Conservation (phyloP, 495 filamentous ascomycete genomes). For the Tuber magnatum region DNA sequence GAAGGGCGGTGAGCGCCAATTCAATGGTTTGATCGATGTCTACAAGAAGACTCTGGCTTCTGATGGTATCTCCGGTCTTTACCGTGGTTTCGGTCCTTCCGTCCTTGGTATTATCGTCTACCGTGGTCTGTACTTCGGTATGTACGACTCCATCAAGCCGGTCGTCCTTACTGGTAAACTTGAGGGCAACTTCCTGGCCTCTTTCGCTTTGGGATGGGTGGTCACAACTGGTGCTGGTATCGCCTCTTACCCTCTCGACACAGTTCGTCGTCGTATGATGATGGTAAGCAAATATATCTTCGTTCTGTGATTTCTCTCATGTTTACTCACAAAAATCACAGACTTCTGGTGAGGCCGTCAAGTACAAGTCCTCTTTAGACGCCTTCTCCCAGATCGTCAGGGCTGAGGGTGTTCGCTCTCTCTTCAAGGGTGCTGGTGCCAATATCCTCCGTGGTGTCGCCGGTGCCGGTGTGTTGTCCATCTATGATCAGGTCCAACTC, state of each 20-base stretch:
- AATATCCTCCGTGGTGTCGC: slow-evolving; percentile 99
- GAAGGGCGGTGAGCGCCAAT: slow-evolving; percentile 95
- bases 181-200: slow-evolving; percentile 97
- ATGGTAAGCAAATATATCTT: slow-evolving; percentile 57
- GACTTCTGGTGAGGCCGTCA: slow-evolving; percentile 81
- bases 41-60: slow-evolving; percentile 99
- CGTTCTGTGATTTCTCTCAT: background rate
- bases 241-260: slow-evolving; percentile 98
- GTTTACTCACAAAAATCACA: slow-evolving; percentile 17
- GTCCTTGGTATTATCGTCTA: slow-evolving; percentile 98
- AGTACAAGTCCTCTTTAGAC: slow-evolving; percentile 93
- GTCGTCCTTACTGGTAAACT: slow-evolving; percentile 86
- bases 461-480: slow-evolving; percentile 99
- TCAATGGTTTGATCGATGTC: slow-evolving; percentile 98
- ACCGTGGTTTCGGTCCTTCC: slow-evolving; percentile 99
- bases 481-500: slow-evolving; percentile 99
- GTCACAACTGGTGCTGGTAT: slow-evolving; percentile 99
- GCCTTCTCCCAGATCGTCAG: slow-evolving; percentile 91
- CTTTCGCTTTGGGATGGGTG: slow-evolving; percentile 95
- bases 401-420: slow-evolving; percentile 91
- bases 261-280: slow-evolving; percentile 99
- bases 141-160: slow-evolving; percentile 99
- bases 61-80: slow-evolving; percentile 97
- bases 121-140: slow-evolving; percentile 99
- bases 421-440: slow-evolving; percentile 99